phyloP scores from a whole-genome alignment of 2,329 filamentous ascomycete species.

The Harringtonia lauricola region DNA sequence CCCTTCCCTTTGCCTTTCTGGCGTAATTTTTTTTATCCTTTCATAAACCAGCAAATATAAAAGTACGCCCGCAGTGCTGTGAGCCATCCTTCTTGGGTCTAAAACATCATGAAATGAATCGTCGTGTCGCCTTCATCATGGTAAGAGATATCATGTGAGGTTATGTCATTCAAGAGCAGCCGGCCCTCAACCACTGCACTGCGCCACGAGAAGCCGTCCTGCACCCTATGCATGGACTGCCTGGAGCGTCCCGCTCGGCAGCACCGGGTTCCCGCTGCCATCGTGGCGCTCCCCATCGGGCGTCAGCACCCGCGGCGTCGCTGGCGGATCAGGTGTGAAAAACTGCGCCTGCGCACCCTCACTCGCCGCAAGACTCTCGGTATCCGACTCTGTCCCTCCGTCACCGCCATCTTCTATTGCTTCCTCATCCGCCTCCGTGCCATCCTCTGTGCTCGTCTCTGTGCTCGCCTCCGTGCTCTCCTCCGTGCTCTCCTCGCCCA shows the following conservation, averaged over 20 bases:
- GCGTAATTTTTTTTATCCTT: not conserved
- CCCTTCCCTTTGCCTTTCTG: not conserved
- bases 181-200: no score
- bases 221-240: not conserved
- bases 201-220: no score
- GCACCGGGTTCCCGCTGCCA: no score
- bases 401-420: constrained; percentile 16
- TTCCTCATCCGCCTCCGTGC: constrained; percentile 5
- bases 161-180: not conserved
- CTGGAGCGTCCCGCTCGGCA: not conserved
- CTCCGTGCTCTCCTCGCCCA: not conserved
- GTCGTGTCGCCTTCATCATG: no score
- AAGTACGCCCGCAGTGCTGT: not conserved
- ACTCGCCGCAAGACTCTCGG: constrained; percentile 19
- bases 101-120: not conserved
- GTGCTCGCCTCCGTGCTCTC: constrained; percentile 7
- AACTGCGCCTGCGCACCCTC: constrained; percentile 22
- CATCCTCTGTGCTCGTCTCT: not conserved
- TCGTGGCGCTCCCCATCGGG: not conserved
- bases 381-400: constrained; percentile 16
- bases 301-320: constrained; percentile 15
- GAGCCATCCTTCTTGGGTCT: not conserved
- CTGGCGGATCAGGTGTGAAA: constrained; percentile 30
- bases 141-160: not conserved
- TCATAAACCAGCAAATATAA: not conserved